Evolutionary conservation across 371 early-diverging fungal species (phyloP), one percentile per base, ranked within the genome.

Genomic region (Saksenaea vasiformis): DNA sequence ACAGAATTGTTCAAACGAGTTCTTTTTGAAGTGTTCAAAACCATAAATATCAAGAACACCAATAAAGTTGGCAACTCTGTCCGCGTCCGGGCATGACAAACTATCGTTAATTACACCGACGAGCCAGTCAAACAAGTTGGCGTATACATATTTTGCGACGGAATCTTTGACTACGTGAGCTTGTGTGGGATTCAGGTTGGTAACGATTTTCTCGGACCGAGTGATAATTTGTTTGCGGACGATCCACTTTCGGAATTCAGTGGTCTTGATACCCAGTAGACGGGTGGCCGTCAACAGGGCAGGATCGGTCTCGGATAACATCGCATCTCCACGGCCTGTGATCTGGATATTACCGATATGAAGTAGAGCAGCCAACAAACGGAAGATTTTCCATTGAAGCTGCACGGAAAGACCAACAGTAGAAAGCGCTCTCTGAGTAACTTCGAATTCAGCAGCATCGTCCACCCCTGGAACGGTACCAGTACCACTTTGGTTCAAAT

Each of bases 1-100:
- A 84, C 98, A 98, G 70, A 99, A 95, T 79, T 99, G 99, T 77
- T 99, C 99, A 76, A 99, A 99, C 8, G 96, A 95, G 82, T 99
- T 99, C 76, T 89, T 91, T 77, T 95, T 87, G 75, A 98, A 98
- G 65, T 98, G 98, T 81, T 94, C 95, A 80, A 96, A 95, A 57
- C 99, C 95, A 72, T 95, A 94, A 80, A 97, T 93, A 91, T 98
- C 94, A 69, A 98, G 83, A 8, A 98, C 95, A 74, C 97, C 98
- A 70, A 96, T 97, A 69, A 97, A 97, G 37, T 78, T 82, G 9
- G 73, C 69, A 13, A 85, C 79, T 8, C 38, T 57, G 1, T 61
- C 39, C 1, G 47, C 39, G 19, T 85, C 87, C 11, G 89, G 87
- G 11, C 74, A 77, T 34, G 85, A 83, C 28, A 96, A 81, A 67